Percentiles rank a stretch among this genome's conserved stretches.
phyloP scores from a whole-genome alignment of 495 filamentous ascomycete species.

The Hyaloscypha variabilis region DNA sequence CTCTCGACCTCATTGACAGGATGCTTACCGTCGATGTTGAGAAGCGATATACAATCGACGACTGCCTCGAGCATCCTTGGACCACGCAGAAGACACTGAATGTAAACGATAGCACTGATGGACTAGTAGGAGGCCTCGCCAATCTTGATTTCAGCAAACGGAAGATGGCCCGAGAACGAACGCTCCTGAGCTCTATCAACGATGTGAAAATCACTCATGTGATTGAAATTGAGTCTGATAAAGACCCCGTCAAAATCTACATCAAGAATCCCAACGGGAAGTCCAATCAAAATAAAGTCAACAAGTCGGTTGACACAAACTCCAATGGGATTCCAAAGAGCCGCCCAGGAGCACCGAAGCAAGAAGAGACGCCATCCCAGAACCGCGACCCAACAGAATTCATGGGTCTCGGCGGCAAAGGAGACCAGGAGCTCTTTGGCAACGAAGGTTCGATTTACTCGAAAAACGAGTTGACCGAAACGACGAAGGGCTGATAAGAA shows the following conservation, averaged over 20 bases:
- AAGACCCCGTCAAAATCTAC: slow-evolving; percentile 71
- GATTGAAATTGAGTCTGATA: slow-evolving; percentile 51
- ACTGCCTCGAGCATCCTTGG: slow-evolving; percentile 94
- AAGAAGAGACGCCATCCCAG: slow-evolving; percentile 64
- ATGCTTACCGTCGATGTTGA: slow-evolving; percentile 91
- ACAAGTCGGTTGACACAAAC: slow-evolving; percentile 24
- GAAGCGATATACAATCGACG: slow-evolving; percentile 81
- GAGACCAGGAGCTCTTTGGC: slow-evolving; percentile 75
- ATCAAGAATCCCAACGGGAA: slow-evolving; percentile 66
- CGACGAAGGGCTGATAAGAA: not conserved
- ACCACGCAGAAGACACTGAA: slow-evolving; percentile 57
- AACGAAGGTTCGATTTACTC: slow-evolving; percentile 58
- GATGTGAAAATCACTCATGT: slow-evolving; percentile 70
- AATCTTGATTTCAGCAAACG: slow-evolving; percentile 83
- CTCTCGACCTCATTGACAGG: slow-evolving; percentile 88
- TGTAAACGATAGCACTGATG: slow-evolving; percentile 87
- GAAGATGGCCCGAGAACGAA: slow-evolving; percentile 79
- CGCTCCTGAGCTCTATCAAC: slow-evolving; percentile 81
- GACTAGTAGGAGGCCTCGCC: slow-evolving; percentile 79
- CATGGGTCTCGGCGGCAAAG: slow-evolving; percentile 77
- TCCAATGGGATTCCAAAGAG: slow-evolving; percentile 33
- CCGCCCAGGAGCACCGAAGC: slow-evolving; percentile 24
- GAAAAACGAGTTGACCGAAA: slow-evolving; percentile 25
- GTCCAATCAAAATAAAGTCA: slow-evolving; percentile 23
- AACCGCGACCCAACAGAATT: slow-evolving; percentile 74